Percentiles rank a stretch among this genome's conserved stretches.
phyloP scores from a whole-genome alignment of 73 alveolate species.

The Tetrahymena malaccensis region DNA sequence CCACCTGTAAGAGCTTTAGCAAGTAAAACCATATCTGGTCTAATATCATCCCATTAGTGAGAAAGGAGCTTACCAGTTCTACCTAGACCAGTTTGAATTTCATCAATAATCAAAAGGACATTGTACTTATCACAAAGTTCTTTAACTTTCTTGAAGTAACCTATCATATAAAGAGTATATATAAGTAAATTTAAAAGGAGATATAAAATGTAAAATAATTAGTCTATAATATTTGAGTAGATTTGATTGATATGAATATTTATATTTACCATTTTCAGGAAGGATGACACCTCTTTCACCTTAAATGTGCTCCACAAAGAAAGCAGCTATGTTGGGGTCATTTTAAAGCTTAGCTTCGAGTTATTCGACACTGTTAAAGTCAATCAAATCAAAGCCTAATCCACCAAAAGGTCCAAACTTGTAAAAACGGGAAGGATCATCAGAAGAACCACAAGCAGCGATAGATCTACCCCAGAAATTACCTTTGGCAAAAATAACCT shows the following conservation, averaged over 20 bases:
- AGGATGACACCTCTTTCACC: conserved; percentile 95
- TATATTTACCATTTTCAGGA: conserved; percentile 43
- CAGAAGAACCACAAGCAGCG: conserved; percentile 84
- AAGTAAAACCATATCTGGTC: conserved; percentile 69
- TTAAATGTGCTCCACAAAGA: conserved; percentile 86
- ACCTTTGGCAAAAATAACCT: conserved; percentile 50
- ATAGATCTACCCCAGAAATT: conserved; percentile 94
- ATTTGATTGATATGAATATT: not conserved
- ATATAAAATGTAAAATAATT: not conserved
- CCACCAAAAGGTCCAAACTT: conserved; percentile 89
- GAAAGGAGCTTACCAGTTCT: conserved; percentile 88
- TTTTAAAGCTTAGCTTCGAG: conserved; percentile 37
- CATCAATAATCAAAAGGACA: conserved; percentile 80
- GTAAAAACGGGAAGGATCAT: conserved; percentile 73
- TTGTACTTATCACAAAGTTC: conserved; percentile 68
- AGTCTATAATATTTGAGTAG: too few relatives aligned
- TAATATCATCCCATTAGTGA: conserved; percentile 61
- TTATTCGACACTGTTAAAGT: conserved; percentile 70
- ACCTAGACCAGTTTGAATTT: conserved; percentile 90
- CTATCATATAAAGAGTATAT: not conserved
- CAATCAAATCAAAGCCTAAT: conserved; percentile 73
- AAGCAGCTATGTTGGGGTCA: conserved; percentile 61
- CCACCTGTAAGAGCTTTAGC: conserved; percentile 91
- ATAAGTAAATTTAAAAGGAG: not conserved
- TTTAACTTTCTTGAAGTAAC: conserved; percentile 21